Evolutionary conservation across 768 basidiomycete species (phyloP), one percentile per base, ranked within the genome.

Genomic region (Fibroporia radiculosa): DNA sequence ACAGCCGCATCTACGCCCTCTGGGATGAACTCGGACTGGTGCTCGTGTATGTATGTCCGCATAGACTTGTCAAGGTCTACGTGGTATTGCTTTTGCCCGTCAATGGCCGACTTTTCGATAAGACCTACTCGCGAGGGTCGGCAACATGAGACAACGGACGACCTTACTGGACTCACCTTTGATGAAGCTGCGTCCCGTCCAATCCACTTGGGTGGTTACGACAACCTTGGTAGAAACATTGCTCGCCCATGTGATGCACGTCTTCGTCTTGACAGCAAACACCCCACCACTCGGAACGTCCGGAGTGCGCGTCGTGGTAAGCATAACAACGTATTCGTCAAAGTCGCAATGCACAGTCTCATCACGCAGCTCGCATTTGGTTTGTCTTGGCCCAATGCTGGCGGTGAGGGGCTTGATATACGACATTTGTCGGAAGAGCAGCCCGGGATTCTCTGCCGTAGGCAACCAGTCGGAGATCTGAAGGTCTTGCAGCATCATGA

Each of bases 391-490:
- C 0, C 96, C 96, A 24, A 99, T 77, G 44, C 82, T 80, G 1
- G 78, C 93, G 50, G 76, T 80, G 24, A 99, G 69, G 0, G 93
- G 93, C 61, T 95, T 97, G 67, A 97, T 93, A 64, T 98, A 99
- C 22, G 90, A 90, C 81, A 93, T 92, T 51, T 91, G 88, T 8
- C 95, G 78, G 22, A 80, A 72, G 8, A 96, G 77, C 31, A 90
- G 74, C 44, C 81, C 77, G 26, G 81, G 77, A 12, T 73, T 78
- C 0, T 75, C 68, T 0, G 66, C 56, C 3, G 70, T 68, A 0
- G 95, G 93, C 14, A 76, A 68, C 96, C 96, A 98, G 60, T 98
- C 96, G 3, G 92, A 85, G 56, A 92, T 89, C 63, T 99, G 93
- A 43, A 99, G 77, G 52, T 97, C 95, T 98, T 55, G 2, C 1